These are phyloP conservation scores for Cladorrhinum sp. DNA, from an alignment of 2,329 filamentous ascomycete genomes.

Conservation along the genomic window DNA sequence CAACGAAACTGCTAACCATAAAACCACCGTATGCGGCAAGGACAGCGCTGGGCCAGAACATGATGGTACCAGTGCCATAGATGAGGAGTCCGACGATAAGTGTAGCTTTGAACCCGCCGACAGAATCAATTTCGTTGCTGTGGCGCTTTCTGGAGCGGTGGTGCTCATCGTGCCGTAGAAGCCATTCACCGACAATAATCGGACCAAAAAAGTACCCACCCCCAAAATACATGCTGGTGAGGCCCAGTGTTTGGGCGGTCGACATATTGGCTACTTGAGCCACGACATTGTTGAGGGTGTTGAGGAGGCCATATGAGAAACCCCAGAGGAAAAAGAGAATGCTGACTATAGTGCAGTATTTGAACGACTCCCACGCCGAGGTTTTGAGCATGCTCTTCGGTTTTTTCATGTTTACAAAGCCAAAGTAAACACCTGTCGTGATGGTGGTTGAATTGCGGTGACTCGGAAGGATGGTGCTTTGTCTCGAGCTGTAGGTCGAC, in stretches of 20 bases:
- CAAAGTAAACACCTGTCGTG: conserved; percentile 57
- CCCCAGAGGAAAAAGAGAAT: conserved; percentile 88
- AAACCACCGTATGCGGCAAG: conserved; percentile 74
- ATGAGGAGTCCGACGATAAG: conserved; percentile 75
- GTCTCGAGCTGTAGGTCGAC: not conserved
- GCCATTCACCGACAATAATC: conserved; percentile 64
- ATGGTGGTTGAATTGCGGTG: conserved; percentile 3
- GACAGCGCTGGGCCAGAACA: conserved; percentile 80
- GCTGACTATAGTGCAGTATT: conserved; percentile 71
- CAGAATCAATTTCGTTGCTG: conserved; percentile 38
- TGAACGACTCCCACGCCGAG: conserved; percentile 61
- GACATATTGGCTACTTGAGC: conserved; percentile 60
- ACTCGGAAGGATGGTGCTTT: not conserved
- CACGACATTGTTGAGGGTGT: conserved; percentile 73
- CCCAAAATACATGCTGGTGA: conserved; percentile 69
- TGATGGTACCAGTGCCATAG: conserved; percentile 74
- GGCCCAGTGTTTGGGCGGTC: conserved; percentile 59
- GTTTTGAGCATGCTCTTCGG: conserved; percentile 70
- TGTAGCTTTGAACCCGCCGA: conserved; percentile 72
- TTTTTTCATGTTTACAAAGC: conserved; percentile 68
- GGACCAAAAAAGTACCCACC: conserved; percentile 69
- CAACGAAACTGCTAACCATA: conserved; percentile 69
- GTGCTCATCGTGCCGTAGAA: conserved; percentile 66
- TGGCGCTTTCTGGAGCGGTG: conserved; percentile 42
- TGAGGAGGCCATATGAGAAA: conserved; percentile 82